Evolutionary conservation across 2,329 filamentous ascomycete genomes (phyloP).

Genomic region (Fusarium circinatum): DNA sequence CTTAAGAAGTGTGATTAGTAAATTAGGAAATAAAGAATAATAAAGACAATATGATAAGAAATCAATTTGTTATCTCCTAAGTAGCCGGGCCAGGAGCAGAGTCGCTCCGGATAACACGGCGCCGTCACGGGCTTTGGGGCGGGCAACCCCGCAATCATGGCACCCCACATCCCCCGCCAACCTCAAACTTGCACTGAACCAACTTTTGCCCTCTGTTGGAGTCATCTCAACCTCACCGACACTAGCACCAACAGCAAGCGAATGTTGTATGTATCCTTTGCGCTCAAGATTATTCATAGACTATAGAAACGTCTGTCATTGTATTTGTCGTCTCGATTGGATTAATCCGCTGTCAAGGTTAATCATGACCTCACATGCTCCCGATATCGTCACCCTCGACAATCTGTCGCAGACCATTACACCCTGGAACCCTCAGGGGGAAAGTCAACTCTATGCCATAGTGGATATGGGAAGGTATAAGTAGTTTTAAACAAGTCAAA

Average conservation of each 20-base stretch:
- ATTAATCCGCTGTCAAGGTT: neutral
- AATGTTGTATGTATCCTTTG: constrained; percentile 1
- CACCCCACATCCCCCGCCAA: constrained; percentile 21
- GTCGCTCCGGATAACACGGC: constrained; percentile 17
- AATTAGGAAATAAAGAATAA: neutral
- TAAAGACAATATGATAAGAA: neutral
- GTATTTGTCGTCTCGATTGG: neutral
- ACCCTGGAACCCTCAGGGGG: constrained; percentile 57
- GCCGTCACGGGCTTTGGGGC: constrained; percentile 25
- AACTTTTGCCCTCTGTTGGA: constrained; percentile 2
- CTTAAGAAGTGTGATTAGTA: neutral
- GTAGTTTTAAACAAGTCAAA: neutral
- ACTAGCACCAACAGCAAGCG: neutral
- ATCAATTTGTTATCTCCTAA: neutral
- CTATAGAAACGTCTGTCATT: neutral
- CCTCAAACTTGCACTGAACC: constrained; percentile 12
- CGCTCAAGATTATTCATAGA: neutral
- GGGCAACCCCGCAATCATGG: constrained; percentile 28
- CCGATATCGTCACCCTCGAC: constrained; percentile 61
- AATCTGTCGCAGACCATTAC: constrained; percentile 61
- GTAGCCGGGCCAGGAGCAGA: constrained; percentile 1
- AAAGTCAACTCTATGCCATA: constrained; percentile 64
- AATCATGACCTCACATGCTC: constrained; percentile 45
- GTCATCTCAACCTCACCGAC: neutral
- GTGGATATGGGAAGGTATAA: constrained; percentile 70